A percentile compares a stretch with the other conserved stretches of the same genome.
These are phyloP conservation scores for Protea cynaroides DNA, from an alignment of 164 flowering plant genomes.

Conservation along the genomic window DNA sequence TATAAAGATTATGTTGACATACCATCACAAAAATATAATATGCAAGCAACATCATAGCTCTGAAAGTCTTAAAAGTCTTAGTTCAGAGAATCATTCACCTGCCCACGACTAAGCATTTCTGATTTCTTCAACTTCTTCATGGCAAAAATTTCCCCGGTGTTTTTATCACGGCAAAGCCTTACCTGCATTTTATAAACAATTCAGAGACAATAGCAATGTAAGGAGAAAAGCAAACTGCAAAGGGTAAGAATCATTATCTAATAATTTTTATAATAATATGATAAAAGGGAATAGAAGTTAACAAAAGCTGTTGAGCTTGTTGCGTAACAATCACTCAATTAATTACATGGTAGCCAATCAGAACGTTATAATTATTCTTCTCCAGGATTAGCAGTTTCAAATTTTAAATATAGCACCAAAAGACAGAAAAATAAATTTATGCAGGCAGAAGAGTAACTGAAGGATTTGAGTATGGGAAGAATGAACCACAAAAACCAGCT, in stretches of 20 bases:
- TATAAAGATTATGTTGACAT: too few species aligned
- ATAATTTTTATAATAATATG: not conserved
- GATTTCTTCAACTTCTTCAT: slow-evolving; percentile 94
- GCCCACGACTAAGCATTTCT: slow-evolving; percentile 95
- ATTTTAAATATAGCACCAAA: not conserved
- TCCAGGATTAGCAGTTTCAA: not conserved
- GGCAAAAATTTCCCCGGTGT: slow-evolving; percentile 73
- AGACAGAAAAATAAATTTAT: not conserved
- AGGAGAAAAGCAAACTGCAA: not conserved
- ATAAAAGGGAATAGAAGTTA: not conserved
- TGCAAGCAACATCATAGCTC: not conserved
- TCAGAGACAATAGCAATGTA: slow-evolving; percentile 3
- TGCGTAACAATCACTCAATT: not conserved
- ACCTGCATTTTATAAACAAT: slow-evolving; percentile 41
- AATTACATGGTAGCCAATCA: not conserved
- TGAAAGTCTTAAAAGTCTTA: not conserved
- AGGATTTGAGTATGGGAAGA: not conserved
- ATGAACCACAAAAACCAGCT: not conserved
- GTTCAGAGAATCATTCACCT: slow-evolving; percentile 36
- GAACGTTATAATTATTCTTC: not conserved
- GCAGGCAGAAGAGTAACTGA: not conserved
- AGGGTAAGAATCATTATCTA: not conserved
- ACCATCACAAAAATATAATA: too few species aligned
- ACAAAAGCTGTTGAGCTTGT: not conserved
- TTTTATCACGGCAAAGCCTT: slow-evolving; percentile 73